A percentile compares a stretch with the other conserved stretches of the same genome.
Evolutionary conservation across 352 stramenopile species (phyloP).

Genomic region (Globisporangium radiosum): DNA sequence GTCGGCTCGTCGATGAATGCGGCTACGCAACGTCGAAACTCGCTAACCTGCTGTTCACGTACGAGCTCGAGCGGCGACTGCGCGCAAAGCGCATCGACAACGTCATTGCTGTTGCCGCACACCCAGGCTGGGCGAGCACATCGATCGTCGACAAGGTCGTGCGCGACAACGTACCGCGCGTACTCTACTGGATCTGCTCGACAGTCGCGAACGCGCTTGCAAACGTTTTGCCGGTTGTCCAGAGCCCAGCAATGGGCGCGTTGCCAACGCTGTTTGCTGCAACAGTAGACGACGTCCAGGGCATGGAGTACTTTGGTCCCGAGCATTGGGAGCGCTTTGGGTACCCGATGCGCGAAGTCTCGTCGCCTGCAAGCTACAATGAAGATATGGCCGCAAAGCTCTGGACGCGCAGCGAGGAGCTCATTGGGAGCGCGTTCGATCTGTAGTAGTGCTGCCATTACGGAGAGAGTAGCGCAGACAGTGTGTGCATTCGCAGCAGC

Average conservation of each 20-base stretch:
- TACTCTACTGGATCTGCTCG: slow-evolving; percentile 23
- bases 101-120: slow-evolving; percentile 37
- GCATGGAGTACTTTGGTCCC: not conserved
- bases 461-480: not conserved
- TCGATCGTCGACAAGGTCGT: slow-evolving; percentile 49
- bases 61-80: slow-evolving; percentile 46
- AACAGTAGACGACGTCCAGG: slow-evolving; percentile 15
- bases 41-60: slow-evolving; percentile 56
- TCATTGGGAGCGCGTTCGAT: slow-evolving; percentile 11
- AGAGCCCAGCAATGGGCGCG: slow-evolving; percentile 32
- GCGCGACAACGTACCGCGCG: slow-evolving; percentile 22
- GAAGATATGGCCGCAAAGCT: slow-evolving; percentile 10
- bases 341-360: slow-evolving; percentile 13
- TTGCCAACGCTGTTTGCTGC: slow-evolving; percentile 54
- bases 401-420: slow-evolving; percentile 12
- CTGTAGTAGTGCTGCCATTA: slow-evolving; percentile 14
- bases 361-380: slow-evolving; percentile 10
- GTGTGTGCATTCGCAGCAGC: not conserved
- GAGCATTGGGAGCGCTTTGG: slow-evolving; percentile 6
- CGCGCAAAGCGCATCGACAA: slow-evolving; percentile 10
- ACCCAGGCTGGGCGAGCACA: slow-evolving; percentile 43
- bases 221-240: slow-evolving; percentile 29
- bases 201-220: slow-evolving; percentile 21
- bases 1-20: slow-evolving; percentile 4
- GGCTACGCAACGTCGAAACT: slow-evolving; percentile 59